Evolutionary conservation across 164 flowering plant genomes (phyloP).

Genomic region (Sextonia rubra): DNA sequence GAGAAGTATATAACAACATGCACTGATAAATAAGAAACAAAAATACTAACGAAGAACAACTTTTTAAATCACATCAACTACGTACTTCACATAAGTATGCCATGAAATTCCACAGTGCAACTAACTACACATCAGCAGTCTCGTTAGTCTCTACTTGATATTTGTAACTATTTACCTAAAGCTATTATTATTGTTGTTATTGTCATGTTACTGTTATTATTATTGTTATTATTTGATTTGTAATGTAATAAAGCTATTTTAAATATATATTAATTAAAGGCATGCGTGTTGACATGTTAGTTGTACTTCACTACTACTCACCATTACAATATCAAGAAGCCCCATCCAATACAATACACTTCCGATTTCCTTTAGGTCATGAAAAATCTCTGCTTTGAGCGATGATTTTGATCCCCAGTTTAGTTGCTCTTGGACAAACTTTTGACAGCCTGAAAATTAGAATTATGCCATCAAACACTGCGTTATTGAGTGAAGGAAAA

Average conservation of each 20-base stretch:
- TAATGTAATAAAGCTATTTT: neutral
- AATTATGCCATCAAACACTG: neutral
- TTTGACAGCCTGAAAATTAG: constrained; percentile 61
- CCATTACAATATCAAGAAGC: constrained; percentile 90
- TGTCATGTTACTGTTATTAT: too few species aligned
- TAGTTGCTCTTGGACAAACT: constrained; percentile 73
- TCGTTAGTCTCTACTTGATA: too few species aligned
- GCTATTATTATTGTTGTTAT: too few species aligned
- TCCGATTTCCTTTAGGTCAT: constrained; percentile 91
- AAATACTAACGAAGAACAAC: too few species aligned
- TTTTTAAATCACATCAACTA: too few species aligned
- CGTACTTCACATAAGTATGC: too few species aligned
- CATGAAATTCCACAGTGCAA: too few species aligned
- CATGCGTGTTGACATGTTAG: neutral
- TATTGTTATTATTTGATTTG: neutral
- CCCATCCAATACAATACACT: constrained; percentile 86
- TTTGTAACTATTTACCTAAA: too few species aligned
- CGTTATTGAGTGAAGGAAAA: neutral
- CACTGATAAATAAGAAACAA: too few species aligned
- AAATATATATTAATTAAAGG: neutral
- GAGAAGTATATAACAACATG: too few species aligned
- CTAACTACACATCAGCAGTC: too few species aligned
- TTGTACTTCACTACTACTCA: constrained; percentile 21
- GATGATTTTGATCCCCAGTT: constrained; percentile 88
- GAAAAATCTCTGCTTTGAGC: constrained; percentile 74